Base-by-base conservation (phyloP, 2,329 filamentous ascomycete genomes). In the Ophiocordyceps robertsii region DNA sequence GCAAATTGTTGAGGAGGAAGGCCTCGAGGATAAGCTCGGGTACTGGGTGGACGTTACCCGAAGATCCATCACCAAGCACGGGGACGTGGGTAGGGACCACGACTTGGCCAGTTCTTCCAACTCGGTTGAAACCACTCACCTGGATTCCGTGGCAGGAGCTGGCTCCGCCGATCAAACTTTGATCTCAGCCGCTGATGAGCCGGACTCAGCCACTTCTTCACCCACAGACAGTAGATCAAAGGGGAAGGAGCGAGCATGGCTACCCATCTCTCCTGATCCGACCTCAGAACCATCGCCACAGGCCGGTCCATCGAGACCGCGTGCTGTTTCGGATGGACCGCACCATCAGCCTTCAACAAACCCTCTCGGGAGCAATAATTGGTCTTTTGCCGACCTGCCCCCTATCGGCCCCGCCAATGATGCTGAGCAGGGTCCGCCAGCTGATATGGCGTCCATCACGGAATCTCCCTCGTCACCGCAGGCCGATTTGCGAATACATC, bases 1-100 rank as follows among this genome's bases (percentile, higher is more conserved):
- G 3, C 64, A 68, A 35, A 75, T 84, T 19, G 77, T 82, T 29
- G 69, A 72, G 33, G 69, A 75, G 32, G 77, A 82, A 50, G 68
- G 72, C 5, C 66, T 76, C 2, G 67, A 73, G 43, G 72, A 76
- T 11, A 70, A 73, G 40, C 66, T 84, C 30, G 64, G 66, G 11
- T 75, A 77, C 55, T 76, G 78, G 66, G 67, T 81, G 11, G 65
- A 69, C 29, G 63, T 74, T 21, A 75, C 77, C 46, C 65, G 51
- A 5, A 50, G 50, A 36, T 52, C 53, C 57, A 47, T 56, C 48
- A 21, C 37, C 6, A 46, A 63, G 58, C 46, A 41, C 40, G 12
- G 11, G n/a, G 24, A 27, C 24, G 24, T 27, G 24, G 9, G 24
- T 9, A 27, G 9, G 24, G 24, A 27, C 24, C 24, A 9, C 24